Evolutionary conservation across 495 filamentous ascomycete genomes (phyloP), one percentile per base, ranked within the genome.

Genomic region (Aspergillus egyptiacus): DNA sequence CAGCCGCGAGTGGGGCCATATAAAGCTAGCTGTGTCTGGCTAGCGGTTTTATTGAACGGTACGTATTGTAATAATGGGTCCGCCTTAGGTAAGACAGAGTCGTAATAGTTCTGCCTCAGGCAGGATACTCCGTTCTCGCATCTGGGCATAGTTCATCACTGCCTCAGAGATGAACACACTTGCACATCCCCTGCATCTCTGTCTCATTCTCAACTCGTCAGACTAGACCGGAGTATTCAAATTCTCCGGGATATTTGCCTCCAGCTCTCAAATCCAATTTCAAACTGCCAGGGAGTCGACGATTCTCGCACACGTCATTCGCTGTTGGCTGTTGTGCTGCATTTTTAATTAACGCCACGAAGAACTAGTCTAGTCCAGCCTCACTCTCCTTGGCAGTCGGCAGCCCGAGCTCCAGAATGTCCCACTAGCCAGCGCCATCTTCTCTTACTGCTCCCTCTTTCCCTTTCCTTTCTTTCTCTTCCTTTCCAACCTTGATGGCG

Each of bases 401-500:
- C n/a, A 28, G 23, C 15, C n/a, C 8, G 19, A 46, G 43, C 31
- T 46, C 43, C 43, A 46, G 43, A 46, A 43, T 37, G 40, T 39
- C 40, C 40, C 22, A 30, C 36, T 34, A 44, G 10, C 40, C 46
- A 13, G 2, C 32, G n/a, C 38, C 31, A 18, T 32, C 37, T 35
- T 38, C 35, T 14, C 13, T 34, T 30, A 7, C 10, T 36, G 34
- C 37, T 47, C 35, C n/a, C 34, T 43, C 37, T 34, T 42, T 54
- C 28, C 48, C 46, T 44, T 28, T 41, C 41, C 36, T 50, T 48
- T 11, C 46, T 38, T 25, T 46, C 13, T 32, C 25, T 38, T 18
- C 39, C 23, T 15, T 46, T 45, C 22, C 44, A 38, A 33, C 38
- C 49, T 53, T 57, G 44, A 72, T 72, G 69, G 62, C 56, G 56